phyloP scores from a whole-genome alignment of 1,284 basidiomycete species.

The Trichosporon coremiiforme region DNA sequence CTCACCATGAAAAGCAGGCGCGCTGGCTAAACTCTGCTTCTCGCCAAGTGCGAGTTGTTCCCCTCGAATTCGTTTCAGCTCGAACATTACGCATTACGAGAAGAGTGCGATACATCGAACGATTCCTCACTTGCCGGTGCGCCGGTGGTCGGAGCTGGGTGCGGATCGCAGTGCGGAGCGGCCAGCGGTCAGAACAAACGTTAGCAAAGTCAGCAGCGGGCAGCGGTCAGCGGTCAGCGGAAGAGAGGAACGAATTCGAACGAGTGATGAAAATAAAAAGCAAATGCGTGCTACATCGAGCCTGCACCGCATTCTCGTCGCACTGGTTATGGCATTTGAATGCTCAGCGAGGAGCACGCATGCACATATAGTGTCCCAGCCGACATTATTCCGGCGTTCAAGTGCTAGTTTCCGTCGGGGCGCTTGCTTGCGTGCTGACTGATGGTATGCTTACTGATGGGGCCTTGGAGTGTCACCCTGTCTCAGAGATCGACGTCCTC shows the following conservation, averaged over 20 bases:
- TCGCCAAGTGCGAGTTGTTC: neutral
- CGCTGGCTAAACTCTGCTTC: neutral
- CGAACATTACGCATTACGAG: constrained; percentile 14
- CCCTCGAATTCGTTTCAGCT: constrained; percentile 1
- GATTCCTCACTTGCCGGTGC: neutral
- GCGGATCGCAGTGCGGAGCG: neutral
- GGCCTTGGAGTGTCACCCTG: constrained; percentile 1
- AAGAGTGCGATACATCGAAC: constrained; percentile 1
- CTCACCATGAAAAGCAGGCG: neutral
- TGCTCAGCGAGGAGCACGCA: no score
- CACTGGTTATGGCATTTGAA: no score
- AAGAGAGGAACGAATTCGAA: neutral
- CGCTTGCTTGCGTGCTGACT: constrained; percentile 1
- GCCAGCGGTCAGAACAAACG: neutral
- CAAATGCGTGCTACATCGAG: neutral
- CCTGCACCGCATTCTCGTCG: no score
- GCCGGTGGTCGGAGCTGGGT: neutral
- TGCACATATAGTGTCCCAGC: no score
- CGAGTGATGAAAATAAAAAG: neutral
- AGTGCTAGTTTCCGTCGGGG: neutral
- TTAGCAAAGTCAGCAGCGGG: neutral
- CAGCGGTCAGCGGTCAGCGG: constrained; percentile 1
- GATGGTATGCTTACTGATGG: neutral
- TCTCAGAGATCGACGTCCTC: neutral
- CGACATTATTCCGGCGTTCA: no score